Base-by-base conservation (phyloP, 768 basidiomycete species). In the Stropharia rugosoannulata region DNA sequence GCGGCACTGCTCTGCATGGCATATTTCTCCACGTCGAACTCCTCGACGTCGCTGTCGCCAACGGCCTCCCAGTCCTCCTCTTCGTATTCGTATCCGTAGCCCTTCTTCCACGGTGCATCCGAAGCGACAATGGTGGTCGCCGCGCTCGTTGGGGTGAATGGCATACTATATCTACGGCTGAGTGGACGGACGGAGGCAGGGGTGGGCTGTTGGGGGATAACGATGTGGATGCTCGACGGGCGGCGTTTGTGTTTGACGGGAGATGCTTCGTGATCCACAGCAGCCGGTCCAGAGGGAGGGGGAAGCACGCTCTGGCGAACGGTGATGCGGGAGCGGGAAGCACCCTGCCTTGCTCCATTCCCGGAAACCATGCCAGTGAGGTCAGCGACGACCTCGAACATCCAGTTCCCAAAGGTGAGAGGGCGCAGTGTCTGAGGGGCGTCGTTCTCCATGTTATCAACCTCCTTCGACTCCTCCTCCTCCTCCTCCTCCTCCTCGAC, bases 371-470 rank as follows among this genome's bases (percentile, higher is more conserved):
- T 42, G 36, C 70, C 62, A 0, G 85, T 85, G 16, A 91, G 70
- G 45, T 89, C 89, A 0, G 83, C 78, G 36, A 93, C 78, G 54
- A 80, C 90, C 37, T 93, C 89, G 55, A 90, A 81, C 90, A 92
- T 91, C 91, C 91, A 93, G 59, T 83, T 83, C n/a, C 86, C 85
- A 19, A 87, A 72, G 0, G 87, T 84, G 41, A 84, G 64, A 1
- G 83, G 84, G 5, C 85, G 81, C 29, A 83, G 59, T 40, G 80
- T 67, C 18, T 25, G 25, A 3, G 49, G 29, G 1, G 35, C 16
- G 22, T 50, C 56, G 70, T 22, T 22, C 22, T 22, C 22, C 2
- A 67, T 54, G 41, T 70, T 66, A n/a, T 62, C 63, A 6, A 73
- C 72, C n/a, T 76, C 73, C 27, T 78, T 70, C 22, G 78, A 73